Conservation (phyloP, 176 grass and related monocot species). For the Lolium multiflorum region DNA sequence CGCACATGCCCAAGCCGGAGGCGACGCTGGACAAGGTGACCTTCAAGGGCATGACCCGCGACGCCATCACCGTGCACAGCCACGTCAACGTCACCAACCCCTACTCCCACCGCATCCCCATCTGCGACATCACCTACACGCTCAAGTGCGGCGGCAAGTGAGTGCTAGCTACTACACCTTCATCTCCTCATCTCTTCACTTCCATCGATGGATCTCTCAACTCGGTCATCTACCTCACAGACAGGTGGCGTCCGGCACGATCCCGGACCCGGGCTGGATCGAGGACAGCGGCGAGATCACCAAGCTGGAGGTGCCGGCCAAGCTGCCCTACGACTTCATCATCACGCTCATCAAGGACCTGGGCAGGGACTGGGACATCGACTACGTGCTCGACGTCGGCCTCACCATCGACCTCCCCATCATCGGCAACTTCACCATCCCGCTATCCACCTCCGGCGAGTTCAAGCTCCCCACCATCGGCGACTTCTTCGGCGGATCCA, state of each 20-base stretch:
- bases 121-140: constrained; percentile 72
- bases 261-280: constrained; percentile 88
- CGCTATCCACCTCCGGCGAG: constrained; percentile 69
- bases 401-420: constrained; percentile 78
- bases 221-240: too few species aligned
- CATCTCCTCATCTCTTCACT: neutral
- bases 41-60: constrained; percentile 65
- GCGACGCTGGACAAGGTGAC: constrained; percentile 57
- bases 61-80: constrained; percentile 81
- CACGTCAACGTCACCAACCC: constrained; percentile 79
- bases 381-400: constrained; percentile 65
- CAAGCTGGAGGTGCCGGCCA: constrained; percentile 77
- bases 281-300: constrained; percentile 55
- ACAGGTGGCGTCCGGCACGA: constrained; percentile 63
- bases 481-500: constrained; percentile 55
- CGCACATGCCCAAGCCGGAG: constrained; percentile 85
- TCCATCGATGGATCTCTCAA: too few species aligned
- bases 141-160: constrained; percentile 76
- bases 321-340: constrained; percentile 82
- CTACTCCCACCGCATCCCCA: constrained; percentile 75
- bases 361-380: constrained; percentile 83
- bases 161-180: neutral
- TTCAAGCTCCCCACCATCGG: constrained; percentile 78
- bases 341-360: constrained; percentile 63
- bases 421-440: constrained; percentile 85